These are phyloP conservation scores for Porphyrellus cyaneotinctus DNA, from an alignment of 768 basidiomycete species.

Conservation along the genomic window DNA sequence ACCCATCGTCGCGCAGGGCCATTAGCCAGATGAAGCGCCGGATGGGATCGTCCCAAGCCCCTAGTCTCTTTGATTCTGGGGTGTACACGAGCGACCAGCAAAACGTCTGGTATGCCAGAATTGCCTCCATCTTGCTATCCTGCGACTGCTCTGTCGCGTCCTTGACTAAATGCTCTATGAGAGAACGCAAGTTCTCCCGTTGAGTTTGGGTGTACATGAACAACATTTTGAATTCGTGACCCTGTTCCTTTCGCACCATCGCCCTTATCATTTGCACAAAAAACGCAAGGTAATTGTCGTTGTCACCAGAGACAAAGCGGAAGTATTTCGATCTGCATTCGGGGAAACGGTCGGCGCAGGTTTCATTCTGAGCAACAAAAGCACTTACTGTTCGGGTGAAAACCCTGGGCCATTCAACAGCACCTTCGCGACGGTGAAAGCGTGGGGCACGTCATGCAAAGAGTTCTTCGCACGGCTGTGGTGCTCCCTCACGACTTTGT, in stretches of 20 bases:
- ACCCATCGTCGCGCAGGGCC: neutral
- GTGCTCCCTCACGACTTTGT: neutral
- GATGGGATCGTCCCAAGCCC: neutral
- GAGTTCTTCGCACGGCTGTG: neutral
- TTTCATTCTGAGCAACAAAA: neutral
- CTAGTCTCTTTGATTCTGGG: neutral
- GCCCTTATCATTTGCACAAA: conserved; percentile 1
- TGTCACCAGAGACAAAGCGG: neutral
- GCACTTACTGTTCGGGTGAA: neutral
- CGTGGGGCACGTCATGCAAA: neutral
- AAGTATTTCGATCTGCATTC: neutral
- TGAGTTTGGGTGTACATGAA: neutral
- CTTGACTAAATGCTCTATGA: neutral
- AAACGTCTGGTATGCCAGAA: neutral
- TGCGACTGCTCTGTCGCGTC: neutral
- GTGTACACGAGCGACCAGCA: neutral
- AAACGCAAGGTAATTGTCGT: neutral
- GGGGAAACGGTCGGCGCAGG: neutral
- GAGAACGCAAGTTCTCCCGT: neutral
- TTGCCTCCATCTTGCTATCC: neutral
- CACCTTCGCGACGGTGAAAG: neutral
- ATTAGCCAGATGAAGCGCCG: neutral
- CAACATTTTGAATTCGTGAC: neutral
- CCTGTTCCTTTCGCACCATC: neutral
- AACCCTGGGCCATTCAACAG: neutral